Base-by-base conservation (phyloP, 2,329 filamentous ascomycete genomes). In the Mycocentrospora acerina region DNA sequence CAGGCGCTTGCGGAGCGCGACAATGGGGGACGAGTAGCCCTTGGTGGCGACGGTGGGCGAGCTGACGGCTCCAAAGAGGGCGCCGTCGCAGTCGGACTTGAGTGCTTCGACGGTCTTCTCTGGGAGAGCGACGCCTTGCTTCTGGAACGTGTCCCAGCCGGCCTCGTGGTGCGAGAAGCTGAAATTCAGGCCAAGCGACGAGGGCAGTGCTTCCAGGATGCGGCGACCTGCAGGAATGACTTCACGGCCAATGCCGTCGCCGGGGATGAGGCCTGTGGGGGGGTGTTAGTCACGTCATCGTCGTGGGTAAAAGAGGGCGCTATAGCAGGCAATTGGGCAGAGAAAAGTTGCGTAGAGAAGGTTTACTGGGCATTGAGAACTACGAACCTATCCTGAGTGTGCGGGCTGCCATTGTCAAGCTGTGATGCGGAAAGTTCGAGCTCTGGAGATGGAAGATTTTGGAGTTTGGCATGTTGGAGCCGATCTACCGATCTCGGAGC, bases 231-330 rank as follows among this genome's bases (percentile, higher is more conserved):
- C 81, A 53, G 93, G 93, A 71, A 98, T 97, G 69, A 98, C 93
- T 74, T 98, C 93, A 67, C 88, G 88, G 72, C 93, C 93, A 73
- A 98, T 98, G 71, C 93, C 93, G 74, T 98, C 93, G 65, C 93
- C 93, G 60, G 93, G 88, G 67, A 98, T 97, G 60, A 97, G 87
- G 69, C 90, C 90, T 95, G 48, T 2, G 7, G 2, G 14, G 13
- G n/a, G 19, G 7, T 29, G 32, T 46, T 29, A 53, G 45, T 29
- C 10, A 15, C 24, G 26, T 15, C n/a, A n/a, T n/a, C n/a, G n/a
- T n/a, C n/a, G n/a, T n/a, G n/a, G n/a, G n/a, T n/a, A n/a, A n/a
- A n/a, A n/a, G n/a, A n/a, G n/a, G n/a, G n/a, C n/a, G n/a, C n/a
- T n/a, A n/a, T n/a, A n/a, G n/a, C n/a, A n/a, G 17, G 30, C 12